Evolutionary conservation across 2,329 filamentous ascomycete genomes (phyloP).

Genomic region (Macroventuria anomochaeta): DNA sequence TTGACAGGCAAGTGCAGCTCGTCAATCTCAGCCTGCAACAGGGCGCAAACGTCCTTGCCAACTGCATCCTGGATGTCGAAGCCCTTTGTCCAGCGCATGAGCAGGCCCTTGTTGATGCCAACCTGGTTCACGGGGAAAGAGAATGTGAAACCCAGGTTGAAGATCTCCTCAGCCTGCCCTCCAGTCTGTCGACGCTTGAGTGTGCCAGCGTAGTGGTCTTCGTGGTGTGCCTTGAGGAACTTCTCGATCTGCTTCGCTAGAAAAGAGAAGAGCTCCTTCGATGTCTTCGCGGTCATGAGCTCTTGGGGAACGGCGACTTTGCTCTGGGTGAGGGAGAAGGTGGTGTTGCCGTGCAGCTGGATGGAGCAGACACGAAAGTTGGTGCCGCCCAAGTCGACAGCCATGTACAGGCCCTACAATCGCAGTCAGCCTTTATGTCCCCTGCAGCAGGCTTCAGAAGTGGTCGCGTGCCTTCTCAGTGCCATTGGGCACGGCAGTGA

Average conservation of each 20-base stretch:
- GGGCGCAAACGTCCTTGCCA: constrained; percentile 90
- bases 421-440: constrained; percentile 7
- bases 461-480: constrained; percentile 94
- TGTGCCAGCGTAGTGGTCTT: constrained; percentile 80
- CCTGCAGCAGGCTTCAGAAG: neutral
- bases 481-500: constrained; percentile 93
- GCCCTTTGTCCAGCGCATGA: constrained; percentile 98
- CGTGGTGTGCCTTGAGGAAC: constrained; percentile 87
- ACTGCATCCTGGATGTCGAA: constrained; percentile 96
- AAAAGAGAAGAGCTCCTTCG: constrained; percentile 88
- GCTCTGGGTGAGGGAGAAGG: constrained; percentile 89
- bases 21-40: constrained; percentile 91
- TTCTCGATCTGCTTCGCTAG: constrained; percentile 89
- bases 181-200: constrained; percentile 68
- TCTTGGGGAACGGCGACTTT: constrained; percentile 90
- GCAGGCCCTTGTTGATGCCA: constrained; percentile 91
- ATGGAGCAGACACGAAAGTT: constrained; percentile 99
- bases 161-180: constrained; percentile 74
- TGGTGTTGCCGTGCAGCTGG: constrained; percentile 89
- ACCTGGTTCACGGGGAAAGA: constrained; percentile 94
- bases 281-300: constrained; percentile 87
- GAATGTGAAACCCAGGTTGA: constrained; percentile 98
- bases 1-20: constrained; percentile 83
- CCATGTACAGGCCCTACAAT: constrained; percentile 86
- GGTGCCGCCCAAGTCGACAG: constrained; percentile 96